Evolutionary conservation across 305 asterid species (phyloP), one percentile per base, ranked within the genome.

Genomic region (Solanum aculeatissimum): DNA sequence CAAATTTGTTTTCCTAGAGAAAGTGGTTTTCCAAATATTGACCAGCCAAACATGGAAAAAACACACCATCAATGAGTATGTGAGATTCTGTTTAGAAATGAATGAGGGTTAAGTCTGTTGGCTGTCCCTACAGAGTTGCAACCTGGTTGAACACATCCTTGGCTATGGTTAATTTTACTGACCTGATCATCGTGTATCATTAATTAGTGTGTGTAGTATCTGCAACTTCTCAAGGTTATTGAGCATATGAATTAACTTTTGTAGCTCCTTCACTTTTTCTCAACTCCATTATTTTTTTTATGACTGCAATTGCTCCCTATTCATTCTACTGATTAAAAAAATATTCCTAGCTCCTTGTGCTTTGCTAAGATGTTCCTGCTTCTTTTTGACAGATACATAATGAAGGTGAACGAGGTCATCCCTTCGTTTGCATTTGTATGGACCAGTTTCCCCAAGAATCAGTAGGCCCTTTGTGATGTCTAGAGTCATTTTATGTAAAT

Each of bases 401-500:
- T 78, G 80, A 62, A 80, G 74, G 45, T 27, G 35, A 58, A 83
- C 19, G 18, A 74, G 60, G 83, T 58, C 80, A 43, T 78, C 45
- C 60, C 25, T 63, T 27, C 32, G 68, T 40, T 69, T 71, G 43
- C 70, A n/a, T 23, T 49, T 27, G 27, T 23, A 38, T 65, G 35
- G 16, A 71, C 38, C 74, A 9, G 9, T 54, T 27, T 43, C 80
- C 40, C 9, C 54, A 23, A 84, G 83, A 85, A 82, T 35, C 84
- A 78, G 53, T 79, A 12, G 74, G 27, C 51, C 54, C 79, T 83
- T 77, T 84, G 65, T 62, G 74, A 86, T 72, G 47, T 13, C 57
- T 85, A 83, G 85, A 87, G 65, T 65, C 80, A 81, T 81, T 80
- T 54, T 51, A 66, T 89, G 90, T 87, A 87, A 84, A 87, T 83